Percentiles rank a stretch among this genome's conserved stretches.
Evolutionary conservation across 2,329 filamentous ascomycete species (phyloP).

Genomic region (Dactylellina leptospora): DNA sequence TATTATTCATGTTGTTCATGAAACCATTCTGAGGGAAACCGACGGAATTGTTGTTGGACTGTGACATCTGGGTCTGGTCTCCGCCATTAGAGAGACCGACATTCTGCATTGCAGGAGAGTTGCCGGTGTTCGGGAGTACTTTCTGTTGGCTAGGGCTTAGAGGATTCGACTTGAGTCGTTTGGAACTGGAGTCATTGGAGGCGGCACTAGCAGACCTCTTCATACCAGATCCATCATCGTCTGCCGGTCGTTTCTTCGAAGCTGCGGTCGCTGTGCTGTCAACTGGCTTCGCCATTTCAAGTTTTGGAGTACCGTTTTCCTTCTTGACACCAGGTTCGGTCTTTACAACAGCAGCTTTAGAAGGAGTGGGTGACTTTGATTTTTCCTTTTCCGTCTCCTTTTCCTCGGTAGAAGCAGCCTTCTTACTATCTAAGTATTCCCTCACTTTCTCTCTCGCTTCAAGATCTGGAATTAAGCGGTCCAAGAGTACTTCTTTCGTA

Average conservation of each 20-base stretch:
- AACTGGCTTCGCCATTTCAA: constrained; percentile 55
- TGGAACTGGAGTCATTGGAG: constrained; percentile 55
- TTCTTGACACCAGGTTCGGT: constrained; percentile 44
- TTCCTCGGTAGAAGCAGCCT: constrained; percentile 61
- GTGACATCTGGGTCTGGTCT: constrained; percentile 26
- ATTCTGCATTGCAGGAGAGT: constrained; percentile 52
- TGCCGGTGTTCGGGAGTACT: constrained; percentile 41
- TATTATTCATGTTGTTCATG: constrained; percentile 54
- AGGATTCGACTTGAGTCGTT: constrained; percentile 56
- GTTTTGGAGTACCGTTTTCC: constrained; percentile 53
- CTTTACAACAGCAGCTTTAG: constrained; percentile 45
- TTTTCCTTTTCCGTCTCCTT: constrained; percentile 60
- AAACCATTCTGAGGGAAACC: constrained; percentile 57
- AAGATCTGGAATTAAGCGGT: constrained; percentile 85
- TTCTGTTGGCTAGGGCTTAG: constrained; percentile 60
- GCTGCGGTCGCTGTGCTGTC: constrained; percentile 55
- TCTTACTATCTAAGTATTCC: constrained; percentile 71
- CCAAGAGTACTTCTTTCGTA: constrained; percentile 88
- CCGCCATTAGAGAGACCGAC: constrained; percentile 31
- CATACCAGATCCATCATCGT: constrained; percentile 68
- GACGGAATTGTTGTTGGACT: constrained; percentile 55
- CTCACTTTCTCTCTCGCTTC: constrained; percentile 81
- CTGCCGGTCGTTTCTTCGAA: constrained; percentile 83
- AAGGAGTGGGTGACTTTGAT: constrained; percentile 56
- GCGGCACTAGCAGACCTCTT: constrained; percentile 58